Evolutionary conservation across 805 yeast genomes (phyloP).

Genomic region (Candida silvicultrix): DNA sequence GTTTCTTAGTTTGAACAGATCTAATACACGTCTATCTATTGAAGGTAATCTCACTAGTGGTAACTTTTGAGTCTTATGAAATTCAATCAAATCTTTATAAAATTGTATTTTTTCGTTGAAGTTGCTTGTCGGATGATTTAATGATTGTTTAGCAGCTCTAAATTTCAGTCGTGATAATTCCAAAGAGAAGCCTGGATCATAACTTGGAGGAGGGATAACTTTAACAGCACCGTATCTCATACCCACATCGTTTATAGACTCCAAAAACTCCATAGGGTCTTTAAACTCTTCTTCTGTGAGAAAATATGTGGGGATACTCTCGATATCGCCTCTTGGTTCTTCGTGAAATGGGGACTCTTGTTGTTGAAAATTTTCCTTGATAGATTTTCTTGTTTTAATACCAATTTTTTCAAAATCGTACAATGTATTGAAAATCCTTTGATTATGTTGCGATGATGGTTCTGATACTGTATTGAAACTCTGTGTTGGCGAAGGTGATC

Average conservation of each 20-base stretch:
- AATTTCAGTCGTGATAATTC: slow-evolving; percentile 47
- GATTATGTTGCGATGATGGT: neutral
- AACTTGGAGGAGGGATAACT: slow-evolving; percentile 44
- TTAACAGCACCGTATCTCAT: slow-evolving; percentile 58
- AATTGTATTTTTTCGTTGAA: slow-evolving; percentile 39
- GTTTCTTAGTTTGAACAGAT: slow-evolving; percentile 51
- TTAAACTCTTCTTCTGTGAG: slow-evolving; percentile 44
- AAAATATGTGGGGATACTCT: slow-evolving; percentile 35
- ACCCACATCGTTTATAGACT: slow-evolving; percentile 39
- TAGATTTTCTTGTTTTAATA: neutral
- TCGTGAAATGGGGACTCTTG: too few relatives aligned
- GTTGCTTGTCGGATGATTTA: slow-evolving; percentile 35
- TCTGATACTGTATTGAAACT: neutral
- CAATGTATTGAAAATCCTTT: neutral
- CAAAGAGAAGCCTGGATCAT: slow-evolving; percentile 27
- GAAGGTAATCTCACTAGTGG: slow-evolving; percentile 49
- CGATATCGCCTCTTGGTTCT: neutral
- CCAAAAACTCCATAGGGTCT: slow-evolving; percentile 53
- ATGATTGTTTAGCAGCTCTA: slow-evolving; percentile 40
- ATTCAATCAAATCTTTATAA: slow-evolving; percentile 37
- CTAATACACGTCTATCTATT: slow-evolving; percentile 61
- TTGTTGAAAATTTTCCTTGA: neutral
- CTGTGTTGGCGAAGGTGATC: neutral
- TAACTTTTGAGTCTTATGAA: slow-evolving; percentile 26
- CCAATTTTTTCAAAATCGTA: neutral